Percentiles rank a stretch among this genome's conserved stretches.
These are phyloP conservation scores for Scedosporium boydii DNA, from an alignment of 2,329 filamentous ascomycete species.

Conservation along the genomic window DNA sequence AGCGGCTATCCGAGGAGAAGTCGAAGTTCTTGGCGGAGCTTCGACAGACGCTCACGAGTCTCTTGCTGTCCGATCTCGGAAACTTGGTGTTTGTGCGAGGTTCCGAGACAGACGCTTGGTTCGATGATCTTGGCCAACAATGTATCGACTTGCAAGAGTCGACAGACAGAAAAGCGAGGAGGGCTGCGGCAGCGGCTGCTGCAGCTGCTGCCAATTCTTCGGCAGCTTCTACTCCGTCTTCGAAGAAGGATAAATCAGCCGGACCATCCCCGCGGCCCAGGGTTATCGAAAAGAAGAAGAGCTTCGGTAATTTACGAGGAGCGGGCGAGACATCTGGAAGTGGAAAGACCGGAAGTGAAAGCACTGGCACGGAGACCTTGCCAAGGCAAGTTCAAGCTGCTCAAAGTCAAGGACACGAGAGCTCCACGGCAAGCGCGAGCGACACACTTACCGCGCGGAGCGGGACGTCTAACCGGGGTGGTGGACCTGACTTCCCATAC, in stretches of 20 bases:
- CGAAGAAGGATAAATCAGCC: slow-evolving; percentile 30
- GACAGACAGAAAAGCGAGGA: slow-evolving; percentile 36
- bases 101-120: slow-evolving; percentile 89
- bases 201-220: slow-evolving; percentile 22
- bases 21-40: slow-evolving; percentile 68
- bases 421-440: slow-evolving; percentile 24
- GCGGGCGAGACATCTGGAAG: neutral
- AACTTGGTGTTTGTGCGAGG: slow-evolving; percentile 78
- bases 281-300: slow-evolving; percentile 56
- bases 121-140: slow-evolving; percentile 57
- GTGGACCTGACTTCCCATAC: slow-evolving; percentile 60
- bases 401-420: slow-evolving; percentile 25
- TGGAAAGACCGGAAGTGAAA: neutral
- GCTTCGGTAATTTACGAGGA: slow-evolving; percentile 49
- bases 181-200: slow-evolving; percentile 13
- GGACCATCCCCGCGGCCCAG: slow-evolving; percentile 32
- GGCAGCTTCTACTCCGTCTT: neutral
- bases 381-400: slow-evolving; percentile 15
- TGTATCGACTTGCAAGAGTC: slow-evolving; percentile 54
- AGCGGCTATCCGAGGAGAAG: slow-evolving; percentile 58
- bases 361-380: slow-evolving; percentile 17
- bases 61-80: slow-evolving; percentile 83
- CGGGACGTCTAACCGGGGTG: slow-evolving; percentile 11
- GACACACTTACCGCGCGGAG: slow-evolving; percentile 25
- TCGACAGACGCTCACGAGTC: slow-evolving; percentile 68